Evolutionary conservation across 2,329 filamentous ascomycete genomes (phyloP), one percentile per base, ranked within the genome.

Genomic region (Penicillium sclerotiorum): DNA sequence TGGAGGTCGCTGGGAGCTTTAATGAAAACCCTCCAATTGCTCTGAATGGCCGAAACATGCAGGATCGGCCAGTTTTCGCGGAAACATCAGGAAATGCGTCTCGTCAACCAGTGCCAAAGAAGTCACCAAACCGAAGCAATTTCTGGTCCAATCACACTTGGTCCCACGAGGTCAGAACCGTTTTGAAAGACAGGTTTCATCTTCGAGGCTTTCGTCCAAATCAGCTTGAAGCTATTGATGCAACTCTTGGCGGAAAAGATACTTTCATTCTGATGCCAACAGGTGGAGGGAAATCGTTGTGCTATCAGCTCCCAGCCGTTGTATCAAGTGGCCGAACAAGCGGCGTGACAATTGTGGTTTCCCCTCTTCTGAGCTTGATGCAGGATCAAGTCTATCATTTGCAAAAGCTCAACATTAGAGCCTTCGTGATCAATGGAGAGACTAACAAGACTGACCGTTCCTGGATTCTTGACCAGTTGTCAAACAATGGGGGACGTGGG

Each of bases 261-360:
- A 87, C 89, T 0, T 99, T 99, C 67, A 88, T 99, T 13, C 78
- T 99, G 32, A 99, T 99, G 94, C 94, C 95, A 2, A 99, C 94
- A 0, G 94, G 94, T 45, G 94, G 94, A 52, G 94, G 94, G 35
- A 99, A 99, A 68, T 97, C 93, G 1, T 78, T 99, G 1, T 97
- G 94, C 69, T 99, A 99, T 68, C 95, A 99, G 69, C 76, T 99
- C 11, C 95, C 94, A 12, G 90, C 94, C 2, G 82, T 97, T 17
- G 80, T 99, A 25, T 83, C 80, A 40, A 88, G 84, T 38, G 94
- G 94, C 36, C 88, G 82, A 61, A 97, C 93, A 0, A 61, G 55
- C 33, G 95, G 94, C 3, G 85, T 99, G 20, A 97, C 93, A 0
- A 81, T 99, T 46, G 94, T 99, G 2, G 84, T 99, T n/a, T 97